Base-by-base conservation (phyloP, 176 grass and related monocot genomes). In the Zoysia japonica region DNA sequence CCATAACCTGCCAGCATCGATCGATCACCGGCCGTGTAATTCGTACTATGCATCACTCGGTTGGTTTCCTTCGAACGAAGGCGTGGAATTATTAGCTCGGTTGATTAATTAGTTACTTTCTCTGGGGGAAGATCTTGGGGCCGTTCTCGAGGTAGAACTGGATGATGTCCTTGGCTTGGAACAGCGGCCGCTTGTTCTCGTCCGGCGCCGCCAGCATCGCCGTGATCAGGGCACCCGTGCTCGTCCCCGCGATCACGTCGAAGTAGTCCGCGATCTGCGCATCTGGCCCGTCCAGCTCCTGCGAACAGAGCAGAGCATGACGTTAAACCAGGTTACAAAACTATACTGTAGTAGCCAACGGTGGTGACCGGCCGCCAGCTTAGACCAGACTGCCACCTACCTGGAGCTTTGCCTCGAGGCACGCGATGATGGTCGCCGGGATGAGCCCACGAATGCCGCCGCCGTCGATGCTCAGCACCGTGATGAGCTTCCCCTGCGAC, bases 401-500 rank as follows among this genome's bases (percentile, higher is more conserved):
- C 55, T 20, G 55, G 55, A 59, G 55, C 17, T 59, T 59, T 54
- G 59, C 59, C 20, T 61, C 59, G 59, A 61, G 59, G 59, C 59
- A 79, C 9, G 46, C 68, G 45, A 85, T 64, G 11, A 72, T 74
- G 7, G 78, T 85, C 1, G 67, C 78, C 20, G 88, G 88, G 14
- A 90, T 90, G 47, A 90, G 36, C 28, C 88, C 83, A 16, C 88
- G 74, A 44, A 90, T 74, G 11, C 88, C 88, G 28, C 88, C 88
- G 38, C 88, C 88, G 42, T 90, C 88, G 56, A 90, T 90, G 73
- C 83, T 83, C 40, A 90, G 78, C 66, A 86, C 11, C 5, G 88
- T 85, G 37, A 90, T 50, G 50, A 76, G 59, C 54, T 82, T 86
- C 36, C 83, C 83, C 17, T 20, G 45, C 17, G 39, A 16, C 39